These are phyloP conservation scores for Leptodermis oblonga DNA, from an alignment of 257 asterid species.

Conservation along the genomic window DNA sequence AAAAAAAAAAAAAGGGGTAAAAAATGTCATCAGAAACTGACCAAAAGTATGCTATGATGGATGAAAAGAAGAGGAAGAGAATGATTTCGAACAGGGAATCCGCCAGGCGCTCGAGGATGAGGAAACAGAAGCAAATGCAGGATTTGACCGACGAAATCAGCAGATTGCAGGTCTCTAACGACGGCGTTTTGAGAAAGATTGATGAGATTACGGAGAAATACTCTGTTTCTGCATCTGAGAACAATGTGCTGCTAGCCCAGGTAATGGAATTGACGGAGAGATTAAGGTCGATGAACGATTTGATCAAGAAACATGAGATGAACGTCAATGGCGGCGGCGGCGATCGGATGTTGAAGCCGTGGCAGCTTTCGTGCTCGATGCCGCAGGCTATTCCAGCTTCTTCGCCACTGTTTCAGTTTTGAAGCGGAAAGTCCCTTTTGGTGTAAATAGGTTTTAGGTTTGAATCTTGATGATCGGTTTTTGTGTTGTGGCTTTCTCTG, in stretches of 20 bases:
- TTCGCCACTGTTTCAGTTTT: slow-evolving; percentile 32
- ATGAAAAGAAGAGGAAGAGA: slow-evolving; percentile 50
- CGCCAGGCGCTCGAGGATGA: slow-evolving; percentile 41
- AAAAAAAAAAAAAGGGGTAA: background rate
- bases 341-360: slow-evolving; percentile 41
- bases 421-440: slow-evolving; percentile 15
- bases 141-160: slow-evolving; percentile 42
- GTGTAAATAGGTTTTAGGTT: slow-evolving; percentile 12
- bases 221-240: slow-evolving; percentile 32
- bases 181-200: slow-evolving; percentile 39
- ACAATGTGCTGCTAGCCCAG: slow-evolving; percentile 66
- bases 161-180: slow-evolving; percentile 45
- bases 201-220: slow-evolving; percentile 37
- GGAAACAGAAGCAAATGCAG: slow-evolving; percentile 43
- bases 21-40: slow-evolving; percentile 36
- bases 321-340: slow-evolving; percentile 15
- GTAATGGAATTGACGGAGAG: slow-evolving; percentile 46
- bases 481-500: background rate
- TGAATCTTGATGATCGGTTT: background rate
- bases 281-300: slow-evolving; percentile 36
- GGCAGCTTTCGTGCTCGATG: slow-evolving; percentile 50
- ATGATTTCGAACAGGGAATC: slow-evolving; percentile 51
- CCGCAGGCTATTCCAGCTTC: slow-evolving; percentile 41
- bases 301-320: slow-evolving; percentile 31
- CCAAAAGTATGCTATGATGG: slow-evolving; percentile 31